Evolutionary conservation across 2,329 filamentous ascomycete species (phyloP).

Genomic region (Colletotrichum musae): DNA sequence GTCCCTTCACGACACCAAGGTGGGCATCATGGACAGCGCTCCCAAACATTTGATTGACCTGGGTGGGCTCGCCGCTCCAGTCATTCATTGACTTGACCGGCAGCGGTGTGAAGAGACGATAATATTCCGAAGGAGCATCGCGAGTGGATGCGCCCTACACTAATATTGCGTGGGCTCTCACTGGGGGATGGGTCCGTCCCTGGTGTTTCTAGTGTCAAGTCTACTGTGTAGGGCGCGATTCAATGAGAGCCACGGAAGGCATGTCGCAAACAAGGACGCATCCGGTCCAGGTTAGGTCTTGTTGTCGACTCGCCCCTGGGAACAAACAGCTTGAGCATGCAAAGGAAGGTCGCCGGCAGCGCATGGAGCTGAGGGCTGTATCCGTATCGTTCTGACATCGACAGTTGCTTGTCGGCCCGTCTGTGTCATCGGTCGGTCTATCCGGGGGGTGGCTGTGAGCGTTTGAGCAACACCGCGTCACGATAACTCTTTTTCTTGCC

Average conservation of each 20-base stretch:
- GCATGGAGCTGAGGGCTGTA: constrained; percentile 12
- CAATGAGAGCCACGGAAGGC: not conserved
- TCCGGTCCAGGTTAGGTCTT: not conserved
- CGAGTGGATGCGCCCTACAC: constrained; percentile 22
- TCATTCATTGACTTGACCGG: constrained; percentile 17
- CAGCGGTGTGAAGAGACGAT: constrained; percentile 35
- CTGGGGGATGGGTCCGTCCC: constrained; percentile 11
- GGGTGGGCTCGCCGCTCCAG: not conserved
- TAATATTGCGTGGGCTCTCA: constrained; percentile 1
- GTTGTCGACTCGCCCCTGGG: constrained; percentile 1
- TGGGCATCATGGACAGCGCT: constrained; percentile 16
- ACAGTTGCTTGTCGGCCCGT: constrained; percentile 24
- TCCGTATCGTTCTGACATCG: constrained; percentile 20
- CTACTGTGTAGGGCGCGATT: not conserved
- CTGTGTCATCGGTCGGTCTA: constrained; percentile 26
- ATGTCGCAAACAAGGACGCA: constrained; percentile 18
- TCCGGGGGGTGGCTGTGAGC: constrained; percentile 24
- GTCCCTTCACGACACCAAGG: constrained; percentile 14
- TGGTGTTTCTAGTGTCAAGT: too few species aligned
- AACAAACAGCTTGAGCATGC: constrained; percentile 19
- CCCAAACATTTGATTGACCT: constrained; percentile 17
- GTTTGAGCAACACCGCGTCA: constrained; percentile 25
- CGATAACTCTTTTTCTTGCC: constrained; percentile 8
- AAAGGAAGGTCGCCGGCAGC: constrained; percentile 16
- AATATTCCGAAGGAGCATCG: constrained; percentile 31